phyloP scores from a whole-genome alignment of 1,139 yeast species.

The Blastobotrys aristatus region DNA sequence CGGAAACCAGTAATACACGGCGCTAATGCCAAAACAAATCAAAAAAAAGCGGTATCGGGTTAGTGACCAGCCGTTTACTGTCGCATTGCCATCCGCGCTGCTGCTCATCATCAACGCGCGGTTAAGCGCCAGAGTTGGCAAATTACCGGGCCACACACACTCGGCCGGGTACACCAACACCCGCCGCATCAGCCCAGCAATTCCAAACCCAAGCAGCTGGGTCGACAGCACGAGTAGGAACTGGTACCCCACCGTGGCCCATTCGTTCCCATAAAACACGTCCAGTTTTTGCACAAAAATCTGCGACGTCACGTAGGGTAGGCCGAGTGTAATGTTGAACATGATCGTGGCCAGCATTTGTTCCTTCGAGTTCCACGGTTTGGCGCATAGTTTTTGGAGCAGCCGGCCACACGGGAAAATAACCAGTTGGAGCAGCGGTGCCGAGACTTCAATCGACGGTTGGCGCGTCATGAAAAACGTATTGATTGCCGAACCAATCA shows the following conservation, averaged over 20 bases:
- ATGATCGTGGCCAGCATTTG: slow-evolving; percentile 56
- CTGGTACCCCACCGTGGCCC: slow-evolving; percentile 49
- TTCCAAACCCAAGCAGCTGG: slow-evolving; percentile 55
- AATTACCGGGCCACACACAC: slow-evolving; percentile 51
- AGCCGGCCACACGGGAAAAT: slow-evolving; percentile 42
- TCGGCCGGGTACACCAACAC: slow-evolving; percentile 52
- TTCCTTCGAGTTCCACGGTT: slow-evolving; percentile 64
- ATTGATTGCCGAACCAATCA: slow-evolving; percentile 52
- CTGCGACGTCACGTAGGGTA: slow-evolving; percentile 35
- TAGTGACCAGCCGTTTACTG: slow-evolving; percentile 43
- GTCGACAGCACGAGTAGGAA: slow-evolving; percentile 46
- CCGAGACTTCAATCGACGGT: slow-evolving; percentile 43
- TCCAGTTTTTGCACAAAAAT: slow-evolving; percentile 41
- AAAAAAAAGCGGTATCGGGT: slow-evolving; percentile 46
- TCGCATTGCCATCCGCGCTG: slow-evolving; percentile 21
- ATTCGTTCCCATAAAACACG: slow-evolving; percentile 38
- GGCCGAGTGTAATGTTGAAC: slow-evolving; percentile 39
- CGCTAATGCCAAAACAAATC: slow-evolving; percentile 37
- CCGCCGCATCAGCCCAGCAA: slow-evolving; percentile 55
- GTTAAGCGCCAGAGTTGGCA: slow-evolving; percentile 53
- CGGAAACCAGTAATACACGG: slow-evolving; percentile 57
- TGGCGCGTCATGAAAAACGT: slow-evolving; percentile 52
- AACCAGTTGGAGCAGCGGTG: slow-evolving; percentile 51
- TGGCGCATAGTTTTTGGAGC: slow-evolving; percentile 32
- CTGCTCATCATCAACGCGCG: slow-evolving; percentile 35